Conservation (phyloP, 2,329 filamentous ascomycete genomes). For the Verticillium klebahnii region DNA sequence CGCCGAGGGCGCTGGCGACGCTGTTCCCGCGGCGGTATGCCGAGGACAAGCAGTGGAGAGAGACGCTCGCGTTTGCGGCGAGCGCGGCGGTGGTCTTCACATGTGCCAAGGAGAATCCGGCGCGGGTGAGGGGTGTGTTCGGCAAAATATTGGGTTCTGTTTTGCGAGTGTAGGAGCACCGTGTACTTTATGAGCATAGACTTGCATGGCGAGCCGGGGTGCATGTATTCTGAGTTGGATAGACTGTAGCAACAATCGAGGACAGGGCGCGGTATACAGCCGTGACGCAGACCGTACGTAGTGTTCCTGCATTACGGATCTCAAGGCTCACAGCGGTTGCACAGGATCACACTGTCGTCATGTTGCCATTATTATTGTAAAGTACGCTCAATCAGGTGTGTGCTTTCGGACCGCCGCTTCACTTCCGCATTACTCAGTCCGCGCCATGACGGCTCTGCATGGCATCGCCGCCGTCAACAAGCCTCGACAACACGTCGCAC, state of each 20-base stretch:
- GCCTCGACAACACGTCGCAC: not conserved
- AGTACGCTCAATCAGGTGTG: not conserved
- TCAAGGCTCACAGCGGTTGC: no score
- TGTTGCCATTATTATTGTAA: no score
- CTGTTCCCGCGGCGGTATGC: conserved; percentile 67
- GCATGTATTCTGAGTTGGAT: not conserved
- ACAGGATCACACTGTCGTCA: no score
- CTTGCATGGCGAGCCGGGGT: not conserved
- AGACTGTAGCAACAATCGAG: not conserved
- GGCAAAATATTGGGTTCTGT: conserved; percentile 55
- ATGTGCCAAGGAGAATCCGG: conserved; percentile 56
- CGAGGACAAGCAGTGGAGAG: conserved; percentile 59
- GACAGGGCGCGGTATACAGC: not conserved
- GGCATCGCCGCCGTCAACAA: not conserved
- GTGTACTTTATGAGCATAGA: not conserved
- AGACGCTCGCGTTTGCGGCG: conserved; percentile 60
- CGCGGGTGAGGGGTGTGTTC: conserved; percentile 62
- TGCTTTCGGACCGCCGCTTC: not conserved
- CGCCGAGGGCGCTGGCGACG: conserved; percentile 71
- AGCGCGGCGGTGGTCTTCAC: conserved; percentile 69
- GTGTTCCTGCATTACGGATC: no score
- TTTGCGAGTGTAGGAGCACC: conserved; percentile 23
- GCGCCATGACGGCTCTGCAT: not conserved
- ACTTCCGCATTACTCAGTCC: not conserved
- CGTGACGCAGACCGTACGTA: no score